phyloP scores from a whole-genome alignment of 2,329 filamentous ascomycete species.

The Venturiaceae sp. region DNA sequence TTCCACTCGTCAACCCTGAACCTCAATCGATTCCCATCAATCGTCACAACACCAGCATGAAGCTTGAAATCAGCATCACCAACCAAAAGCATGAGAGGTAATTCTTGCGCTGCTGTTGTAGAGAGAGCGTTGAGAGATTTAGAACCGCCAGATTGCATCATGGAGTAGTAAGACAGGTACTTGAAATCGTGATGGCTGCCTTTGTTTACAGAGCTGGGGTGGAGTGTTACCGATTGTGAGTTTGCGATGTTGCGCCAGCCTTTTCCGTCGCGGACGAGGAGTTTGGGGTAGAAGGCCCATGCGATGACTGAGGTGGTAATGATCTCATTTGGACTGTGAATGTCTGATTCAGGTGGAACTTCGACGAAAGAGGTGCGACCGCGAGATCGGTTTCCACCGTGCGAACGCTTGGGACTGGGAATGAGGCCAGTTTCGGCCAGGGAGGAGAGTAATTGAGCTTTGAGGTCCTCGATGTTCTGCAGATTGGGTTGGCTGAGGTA shows the following conservation, averaged over 20 bases:
- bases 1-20: constrained; percentile 87
- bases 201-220: constrained; percentile 85
- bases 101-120: constrained; percentile 62
- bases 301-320: constrained; percentile 75
- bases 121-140: constrained; percentile 64
- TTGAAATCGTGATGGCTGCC: constrained; percentile 53
- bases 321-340: constrained; percentile 70
- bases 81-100: constrained; percentile 74
- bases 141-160: constrained; percentile 33
- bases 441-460: constrained; percentile 78
- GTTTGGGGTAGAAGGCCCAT: constrained; percentile 92
- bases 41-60: constrained; percentile 74
- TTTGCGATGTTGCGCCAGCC: constrained; percentile 87
- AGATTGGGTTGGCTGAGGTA: constrained; percentile 85
- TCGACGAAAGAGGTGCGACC: constrained; percentile 74
- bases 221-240: constrained; percentile 80
- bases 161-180: constrained; percentile 93
- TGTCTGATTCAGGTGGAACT: constrained; percentile 65
- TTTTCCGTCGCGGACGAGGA: constrained; percentile 74
- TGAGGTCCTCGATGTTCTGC: constrained; percentile 88
- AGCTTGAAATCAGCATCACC: constrained; percentile 87
- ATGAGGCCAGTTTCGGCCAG: constrained; percentile 81
- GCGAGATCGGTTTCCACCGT: constrained; percentile 28
- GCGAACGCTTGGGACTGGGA: constrained; percentile 36
- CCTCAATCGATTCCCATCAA: constrained; percentile 79